Base-by-base conservation (phyloP, 371 early-diverging fungal genomes). In the Apophysomyces elegans region DNA sequence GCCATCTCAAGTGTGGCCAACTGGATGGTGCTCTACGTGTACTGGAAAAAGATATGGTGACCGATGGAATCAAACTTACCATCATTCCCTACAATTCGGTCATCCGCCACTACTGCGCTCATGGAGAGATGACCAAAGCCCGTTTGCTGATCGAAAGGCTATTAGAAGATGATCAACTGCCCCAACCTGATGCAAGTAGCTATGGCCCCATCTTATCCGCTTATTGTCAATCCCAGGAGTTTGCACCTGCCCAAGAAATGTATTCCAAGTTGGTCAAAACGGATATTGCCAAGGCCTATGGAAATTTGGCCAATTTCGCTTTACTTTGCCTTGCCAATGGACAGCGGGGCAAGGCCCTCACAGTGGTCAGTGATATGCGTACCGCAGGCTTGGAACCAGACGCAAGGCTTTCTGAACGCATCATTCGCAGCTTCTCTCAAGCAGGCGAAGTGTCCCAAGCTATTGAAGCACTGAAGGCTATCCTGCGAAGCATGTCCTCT, bases 201-300 rank as follows among this genome's bases (percentile, higher is more conserved):
- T 80, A 76, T 61, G 82, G 80, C 0, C 77, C 79, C 13, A 66
- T 84, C 16, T 65, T 84, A 1, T 75, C 80, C 9, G 72, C 76
- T 1, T 76, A 75, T 46, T 80, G 80, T 26, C 78, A 77, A 26
- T 35, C 45, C 4, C 36, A 66, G 37, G 21, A 59, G 1, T 72
- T 67, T 50, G 61, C 62, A 7, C 43, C 61, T 9, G 75, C 80
- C 1, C 60, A 64, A 1, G 58, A 62, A 11, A 46, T 70, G 0
- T 81, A 81, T 39, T n/a, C 67, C n/a, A 62, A 68, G 14, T 58
- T 81, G 58, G 41, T 70, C 45, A 72, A 73, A 61, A 77, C 75
- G 4, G 79, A 81, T 36, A 67, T 81, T 14, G 59, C 70, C 43
- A 78, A 78, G 59, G 64, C 77, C 1, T 81, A 81, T 38, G 79